Evolutionary conservation across 1,139 yeast genomes (phyloP).

Genomic region (Arxiozyma heterogenica): DNA sequence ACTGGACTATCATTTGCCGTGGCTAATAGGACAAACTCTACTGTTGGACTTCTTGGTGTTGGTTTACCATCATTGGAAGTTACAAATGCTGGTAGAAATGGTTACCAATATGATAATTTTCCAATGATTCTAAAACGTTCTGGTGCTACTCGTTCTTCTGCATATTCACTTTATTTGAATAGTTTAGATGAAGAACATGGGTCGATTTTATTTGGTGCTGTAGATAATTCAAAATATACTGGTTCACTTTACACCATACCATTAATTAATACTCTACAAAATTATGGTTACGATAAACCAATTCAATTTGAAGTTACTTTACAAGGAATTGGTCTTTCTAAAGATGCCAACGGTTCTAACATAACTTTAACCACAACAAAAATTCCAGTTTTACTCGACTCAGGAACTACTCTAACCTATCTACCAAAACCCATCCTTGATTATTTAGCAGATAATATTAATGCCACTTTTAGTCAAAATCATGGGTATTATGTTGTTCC

Average conservation of each 20-base stretch:
- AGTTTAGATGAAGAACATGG: conserved; percentile 35
- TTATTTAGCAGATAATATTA: conserved; percentile 29
- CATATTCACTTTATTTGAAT: conserved; percentile 49
- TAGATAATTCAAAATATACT: conserved; percentile 39
- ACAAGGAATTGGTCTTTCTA: conserved; percentile 32
- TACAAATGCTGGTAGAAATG: conserved; percentile 29
- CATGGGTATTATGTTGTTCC: conserved; percentile 31
- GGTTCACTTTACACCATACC: conserved; percentile 38
- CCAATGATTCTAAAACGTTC: conserved; percentile 46
- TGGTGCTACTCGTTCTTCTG: conserved; percentile 46
- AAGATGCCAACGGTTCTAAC: conserved; percentile 15
- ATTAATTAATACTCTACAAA: conserved; percentile 32
- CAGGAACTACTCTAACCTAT: conserved; percentile 42
- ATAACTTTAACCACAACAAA: conserved; percentile 22
- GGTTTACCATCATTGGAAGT: conserved; percentile 48
- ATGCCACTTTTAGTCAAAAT: conserved; percentile 32
- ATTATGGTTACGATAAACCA: conserved; percentile 30
- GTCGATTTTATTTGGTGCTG: conserved; percentile 48
- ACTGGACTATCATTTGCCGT: conserved; percentile 47
- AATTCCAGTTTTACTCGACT: conserved; percentile 39
- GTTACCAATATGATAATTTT: conserved; percentile 34
- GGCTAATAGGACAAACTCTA: conserved; percentile 44
- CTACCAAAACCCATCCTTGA: conserved; percentile 32
- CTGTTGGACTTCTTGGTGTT: conserved; percentile 54
- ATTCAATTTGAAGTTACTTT: conserved; percentile 41